Conservation (phyloP, 441 rosid genomes). For the Pelargonium fulgidum region DNA sequence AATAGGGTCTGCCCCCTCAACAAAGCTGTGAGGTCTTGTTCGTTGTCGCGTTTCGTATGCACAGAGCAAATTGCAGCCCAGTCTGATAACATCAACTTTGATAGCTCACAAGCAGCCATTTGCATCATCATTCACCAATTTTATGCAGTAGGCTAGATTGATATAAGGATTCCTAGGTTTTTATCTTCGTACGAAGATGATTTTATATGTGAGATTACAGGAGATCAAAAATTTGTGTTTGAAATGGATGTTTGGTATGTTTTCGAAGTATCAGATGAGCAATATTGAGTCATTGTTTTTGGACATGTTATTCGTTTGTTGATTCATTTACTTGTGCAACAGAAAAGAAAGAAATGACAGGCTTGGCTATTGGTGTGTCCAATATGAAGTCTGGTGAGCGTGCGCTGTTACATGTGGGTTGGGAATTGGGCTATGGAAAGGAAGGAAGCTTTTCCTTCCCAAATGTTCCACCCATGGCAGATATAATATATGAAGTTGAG, state of each 20-base stretch:
- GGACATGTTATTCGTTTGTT: conserved; percentile 9
- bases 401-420: conserved; percentile 65
- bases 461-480: conserved; percentile 86
- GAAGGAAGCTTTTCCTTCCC: conserved; percentile 95
- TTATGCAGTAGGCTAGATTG: not conserved
- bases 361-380: conserved; percentile 80
- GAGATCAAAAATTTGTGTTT: not conserved
- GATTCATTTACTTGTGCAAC: conserved; percentile 22
- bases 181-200: not conserved
- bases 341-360: conserved; percentile 86
- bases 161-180: not conserved
- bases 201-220: not conserved
- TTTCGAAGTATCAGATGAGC: not conserved
- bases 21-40: too few relatives aligned
- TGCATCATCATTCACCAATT: not conserved
- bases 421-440: conserved; percentile 91
- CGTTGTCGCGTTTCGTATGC: too few relatives aligned
- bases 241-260: not conserved
- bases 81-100: too few relatives aligned
- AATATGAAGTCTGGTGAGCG: conserved; percentile 90
- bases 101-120: not conserved
- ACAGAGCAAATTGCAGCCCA: too few relatives aligned
- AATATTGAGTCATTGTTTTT: conserved; percentile 10
- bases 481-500: conserved; percentile 78
- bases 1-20: too few relatives aligned